Conservation (phyloP, 805 yeast genomes). For the Teunomyces gatunensis region DNA sequence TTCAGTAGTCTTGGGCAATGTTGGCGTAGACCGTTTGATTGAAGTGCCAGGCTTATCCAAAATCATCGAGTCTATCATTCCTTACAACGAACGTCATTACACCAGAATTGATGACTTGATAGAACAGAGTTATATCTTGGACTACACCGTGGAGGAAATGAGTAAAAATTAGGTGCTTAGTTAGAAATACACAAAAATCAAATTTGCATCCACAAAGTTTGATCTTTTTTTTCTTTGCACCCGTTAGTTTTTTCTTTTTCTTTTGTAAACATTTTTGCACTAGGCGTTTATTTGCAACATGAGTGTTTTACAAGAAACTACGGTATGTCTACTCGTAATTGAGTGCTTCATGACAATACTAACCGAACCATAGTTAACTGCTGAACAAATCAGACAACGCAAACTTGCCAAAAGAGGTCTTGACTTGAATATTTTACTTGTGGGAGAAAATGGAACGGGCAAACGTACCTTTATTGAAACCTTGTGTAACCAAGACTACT, state of each 20-base stretch:
- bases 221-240: background rate
- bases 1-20: slow-evolving; percentile 56
- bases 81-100: slow-evolving; percentile 87
- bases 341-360: background rate
- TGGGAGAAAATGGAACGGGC: slow-evolving; percentile 48
- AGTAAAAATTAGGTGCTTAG: slow-evolving; percentile 23
- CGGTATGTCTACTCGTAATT: background rate
- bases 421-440: slow-evolving; percentile 25
- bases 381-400: slow-evolving; percentile 21
- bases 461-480: slow-evolving; percentile 81
- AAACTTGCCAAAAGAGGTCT: slow-evolving; percentile 20
- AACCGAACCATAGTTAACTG: slow-evolving; percentile 9
- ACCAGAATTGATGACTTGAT: slow-evolving; percentile 71
- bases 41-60: slow-evolving; percentile 67
- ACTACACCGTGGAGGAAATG: slow-evolving; percentile 81
- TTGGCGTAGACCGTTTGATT: slow-evolving; percentile 54
- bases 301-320: background rate
- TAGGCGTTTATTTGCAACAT: slow-evolving; percentile 1
- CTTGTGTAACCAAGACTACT: slow-evolving; percentile 35
- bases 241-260: background rate
- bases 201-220: background rate
- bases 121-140: slow-evolving; percentile 83
- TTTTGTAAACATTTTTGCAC: background rate
- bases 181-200: background rate
- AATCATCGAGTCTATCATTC: slow-evolving; percentile 71